These are phyloP conservation scores for Pochonia chlamydosporia DNA, from an alignment of 2,329 filamentous ascomycete species.

Conservation along the genomic window DNA sequence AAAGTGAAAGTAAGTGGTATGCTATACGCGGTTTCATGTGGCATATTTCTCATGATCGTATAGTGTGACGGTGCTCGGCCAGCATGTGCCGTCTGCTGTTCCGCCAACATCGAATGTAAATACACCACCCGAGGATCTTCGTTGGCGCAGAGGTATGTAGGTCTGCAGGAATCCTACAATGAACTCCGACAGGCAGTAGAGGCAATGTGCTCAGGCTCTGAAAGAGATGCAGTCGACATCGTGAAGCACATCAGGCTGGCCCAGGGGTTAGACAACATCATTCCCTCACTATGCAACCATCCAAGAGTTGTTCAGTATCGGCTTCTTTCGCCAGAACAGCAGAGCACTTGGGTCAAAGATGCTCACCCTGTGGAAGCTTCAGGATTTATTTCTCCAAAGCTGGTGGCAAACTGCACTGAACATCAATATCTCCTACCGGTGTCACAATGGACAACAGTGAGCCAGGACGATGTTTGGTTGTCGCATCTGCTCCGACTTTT, in stretches of 20 bases:
- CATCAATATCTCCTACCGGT: slow-evolving; percentile 7
- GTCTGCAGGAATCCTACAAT: slow-evolving; percentile 1
- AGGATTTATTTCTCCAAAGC: background rate
- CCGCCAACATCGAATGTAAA: background rate
- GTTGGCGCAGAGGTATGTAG: background rate
- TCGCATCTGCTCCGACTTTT: slow-evolving; percentile 15
- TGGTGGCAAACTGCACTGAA: background rate
- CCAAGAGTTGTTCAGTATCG: background rate
- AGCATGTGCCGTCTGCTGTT: slow-evolving; percentile 1
- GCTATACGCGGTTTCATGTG: background rate
- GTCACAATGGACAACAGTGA: slow-evolving; percentile 15
- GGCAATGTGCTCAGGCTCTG: background rate
- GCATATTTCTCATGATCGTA: background rate
- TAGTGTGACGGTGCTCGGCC: slow-evolving; percentile 11
- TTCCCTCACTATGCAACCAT: background rate
- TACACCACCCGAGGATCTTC: background rate
- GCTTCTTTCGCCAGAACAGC: background rate
- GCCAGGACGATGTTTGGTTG: slow-evolving; percentile 10
- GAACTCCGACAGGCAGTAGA: background rate
- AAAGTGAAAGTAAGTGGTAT: slow-evolving; percentile 4
- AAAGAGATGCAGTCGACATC: background rate
- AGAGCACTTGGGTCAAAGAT: background rate
- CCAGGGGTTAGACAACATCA: background rate
- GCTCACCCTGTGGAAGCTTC: background rate
- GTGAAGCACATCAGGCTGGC: background rate